Conservation (phyloP, 495 filamentous ascomycete species). For the Penicillium flavigenum region DNA sequence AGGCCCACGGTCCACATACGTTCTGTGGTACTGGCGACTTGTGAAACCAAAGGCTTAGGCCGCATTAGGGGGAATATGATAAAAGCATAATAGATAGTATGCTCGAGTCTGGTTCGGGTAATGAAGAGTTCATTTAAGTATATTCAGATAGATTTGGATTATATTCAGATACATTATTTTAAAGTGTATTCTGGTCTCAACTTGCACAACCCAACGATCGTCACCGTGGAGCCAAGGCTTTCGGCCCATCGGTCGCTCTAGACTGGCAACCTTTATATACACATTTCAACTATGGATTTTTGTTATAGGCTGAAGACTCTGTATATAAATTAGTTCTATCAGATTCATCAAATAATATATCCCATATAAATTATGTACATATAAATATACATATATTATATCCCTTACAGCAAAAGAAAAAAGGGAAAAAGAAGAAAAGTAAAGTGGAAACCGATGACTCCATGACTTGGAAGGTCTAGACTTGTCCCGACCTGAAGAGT, state of each 20-base stretch:
- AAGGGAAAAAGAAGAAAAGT: not conserved
- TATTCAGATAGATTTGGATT: not conserved
- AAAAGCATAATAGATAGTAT: not conserved
- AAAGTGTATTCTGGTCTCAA: not conserved
- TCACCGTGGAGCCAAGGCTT: slow-evolving; percentile 23
- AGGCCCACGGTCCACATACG: not conserved
- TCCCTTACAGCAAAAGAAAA: slow-evolving; percentile 8
- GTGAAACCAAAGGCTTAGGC: slow-evolving; percentile 5
- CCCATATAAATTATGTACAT: too few relatives aligned
- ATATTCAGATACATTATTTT: not conserved
- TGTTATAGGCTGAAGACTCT: not conserved
- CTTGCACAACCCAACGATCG: slow-evolving; percentile 19
- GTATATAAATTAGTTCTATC: not conserved
- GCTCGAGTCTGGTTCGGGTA: slow-evolving; percentile 15
- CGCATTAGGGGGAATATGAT: not conserved
- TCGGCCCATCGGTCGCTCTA: slow-evolving; percentile 18
- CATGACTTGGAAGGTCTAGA: slow-evolving; percentile 27
- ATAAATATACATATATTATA: not conserved
- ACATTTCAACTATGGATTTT: not conserved
- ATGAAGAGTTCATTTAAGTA: slow-evolving; percentile 13
- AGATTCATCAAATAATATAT: not conserved
- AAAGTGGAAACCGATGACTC: slow-evolving; percentile 27
- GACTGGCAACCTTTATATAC: slow-evolving; percentile 22
- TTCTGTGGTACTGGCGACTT: slow-evolving; percentile 5
- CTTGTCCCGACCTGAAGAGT: slow-evolving; percentile 18